phyloP scores from a whole-genome alignment of 306 rosid genomes.

The Prunus padus region DNA sequence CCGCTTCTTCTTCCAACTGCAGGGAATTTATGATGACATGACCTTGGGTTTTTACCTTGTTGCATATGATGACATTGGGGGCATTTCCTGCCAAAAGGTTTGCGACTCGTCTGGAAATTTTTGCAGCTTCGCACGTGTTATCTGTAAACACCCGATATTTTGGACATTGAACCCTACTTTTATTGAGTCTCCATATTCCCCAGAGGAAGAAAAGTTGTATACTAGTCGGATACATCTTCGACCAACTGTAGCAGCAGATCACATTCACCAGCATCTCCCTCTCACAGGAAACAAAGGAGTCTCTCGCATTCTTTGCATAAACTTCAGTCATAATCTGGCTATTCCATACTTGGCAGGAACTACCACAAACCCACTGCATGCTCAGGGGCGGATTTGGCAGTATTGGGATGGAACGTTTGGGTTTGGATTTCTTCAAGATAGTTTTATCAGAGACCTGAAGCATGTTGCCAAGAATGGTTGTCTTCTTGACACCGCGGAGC shows the following conservation, averaged over 20 bases:
- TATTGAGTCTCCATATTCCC: slow-evolving; percentile 65
- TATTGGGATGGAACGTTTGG: slow-evolving; percentile 80
- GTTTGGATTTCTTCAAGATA: slow-evolving; percentile 79
- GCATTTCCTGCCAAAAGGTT: slow-evolving; percentile 73
- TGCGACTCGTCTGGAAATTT: slow-evolving; percentile 52
- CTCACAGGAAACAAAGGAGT: slow-evolving; percentile 42
- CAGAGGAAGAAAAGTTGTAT: slow-evolving; percentile 64
- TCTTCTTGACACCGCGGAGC: slow-evolving; percentile 53
- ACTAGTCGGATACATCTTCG: slow-evolving; percentile 62
- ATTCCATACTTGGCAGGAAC: slow-evolving; percentile 52
- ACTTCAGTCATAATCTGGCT: slow-evolving; percentile 68
- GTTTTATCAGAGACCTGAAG: slow-evolving; percentile 73
- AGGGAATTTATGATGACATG: slow-evolving; percentile 84
- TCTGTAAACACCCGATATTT: slow-evolving; percentile 48
- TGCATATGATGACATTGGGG: slow-evolving; percentile 82
- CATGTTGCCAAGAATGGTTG: slow-evolving; percentile 54
- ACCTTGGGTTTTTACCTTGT: slow-evolving; percentile 79
- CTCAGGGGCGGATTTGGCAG: slow-evolving; percentile 90
- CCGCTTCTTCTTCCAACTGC: slow-evolving; percentile 34
- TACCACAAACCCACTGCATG: slow-evolving; percentile 47
- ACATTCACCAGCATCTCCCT: slow-evolving; percentile 35
- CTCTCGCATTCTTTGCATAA: slow-evolving; percentile 60
- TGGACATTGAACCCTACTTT: slow-evolving; percentile 62
- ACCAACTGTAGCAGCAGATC: slow-evolving; percentile 44
- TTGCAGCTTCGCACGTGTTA: slow-evolving; percentile 18